Conservation (phyloP, 805 yeast genomes). For the Suhomyces prunicola region DNA sequence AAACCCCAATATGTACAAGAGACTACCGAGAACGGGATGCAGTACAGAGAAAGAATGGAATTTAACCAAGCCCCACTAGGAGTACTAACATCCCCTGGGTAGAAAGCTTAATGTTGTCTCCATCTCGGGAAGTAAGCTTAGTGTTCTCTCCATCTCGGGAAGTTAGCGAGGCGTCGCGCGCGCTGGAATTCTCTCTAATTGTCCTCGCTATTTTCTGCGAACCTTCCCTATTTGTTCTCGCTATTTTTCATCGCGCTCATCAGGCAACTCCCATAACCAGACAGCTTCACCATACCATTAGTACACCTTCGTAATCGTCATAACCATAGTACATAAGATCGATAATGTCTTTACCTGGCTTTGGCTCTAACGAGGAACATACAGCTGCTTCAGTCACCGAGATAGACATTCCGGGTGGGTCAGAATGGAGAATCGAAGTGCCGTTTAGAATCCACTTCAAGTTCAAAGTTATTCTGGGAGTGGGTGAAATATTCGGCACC, state of each 20-base stretch:
- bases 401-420: slow-evolving; percentile 29
- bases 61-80: too few relatives aligned
- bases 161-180: neutral
- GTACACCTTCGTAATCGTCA: neutral
- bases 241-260: neutral
- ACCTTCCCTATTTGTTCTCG: neutral
- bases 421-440: slow-evolving; percentile 80
- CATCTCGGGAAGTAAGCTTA: too few relatives aligned
- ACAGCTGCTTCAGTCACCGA: slow-evolving; percentile 8
- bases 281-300: neutral
- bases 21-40: too few relatives aligned
- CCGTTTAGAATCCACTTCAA: slow-evolving; percentile 48
- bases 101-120: too few relatives aligned
- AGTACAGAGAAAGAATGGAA: too few relatives aligned
- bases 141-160: too few relatives aligned
- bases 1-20: neutral
- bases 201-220: neutral
- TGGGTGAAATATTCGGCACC: slow-evolving; percentile 90
- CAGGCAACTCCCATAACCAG: neutral
- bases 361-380: slow-evolving; percentile 13
- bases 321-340: too few relatives aligned
- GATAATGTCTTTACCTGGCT: slow-evolving; percentile 17
- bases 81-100: too few relatives aligned
- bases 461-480: slow-evolving; percentile 59
- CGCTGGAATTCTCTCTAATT: neutral